Evolutionary conservation across 495 filamentous ascomycete species (phyloP).

Genomic region (Podospora appendiculata): DNA sequence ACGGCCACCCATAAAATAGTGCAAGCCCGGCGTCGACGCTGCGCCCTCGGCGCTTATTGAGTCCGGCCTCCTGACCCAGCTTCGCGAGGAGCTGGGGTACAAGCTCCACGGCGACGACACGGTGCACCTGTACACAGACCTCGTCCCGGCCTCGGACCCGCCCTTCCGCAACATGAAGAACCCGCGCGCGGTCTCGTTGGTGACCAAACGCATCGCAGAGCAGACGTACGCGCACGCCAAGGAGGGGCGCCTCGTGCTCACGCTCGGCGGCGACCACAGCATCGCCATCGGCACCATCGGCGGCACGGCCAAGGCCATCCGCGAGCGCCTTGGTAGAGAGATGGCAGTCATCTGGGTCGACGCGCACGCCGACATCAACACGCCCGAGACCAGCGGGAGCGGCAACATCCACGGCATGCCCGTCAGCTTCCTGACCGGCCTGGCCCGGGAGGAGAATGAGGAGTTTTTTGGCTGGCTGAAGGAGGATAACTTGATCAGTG

Average conservation of each 20-base stretch:
- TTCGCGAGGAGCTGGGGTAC: slow-evolving; percentile 80
- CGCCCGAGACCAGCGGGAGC: slow-evolving; percentile 78
- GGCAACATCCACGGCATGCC: slow-evolving; percentile 99
- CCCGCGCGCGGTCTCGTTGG: slow-evolving; percentile 77
- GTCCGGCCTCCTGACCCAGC: slow-evolving; percentile 75
- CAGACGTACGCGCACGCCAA: slow-evolving; percentile 86
- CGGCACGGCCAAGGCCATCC: slow-evolving; percentile 75
- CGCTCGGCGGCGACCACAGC: slow-evolving; percentile 90
- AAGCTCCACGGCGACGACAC: slow-evolving; percentile 75
- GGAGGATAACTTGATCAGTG: slow-evolving; percentile 47
- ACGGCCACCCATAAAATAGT: slow-evolving; percentile 38
- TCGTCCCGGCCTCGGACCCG: slow-evolving; percentile 67
- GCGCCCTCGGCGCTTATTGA: slow-evolving; percentile 88
- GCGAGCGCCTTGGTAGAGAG: slow-evolving; percentile 72
- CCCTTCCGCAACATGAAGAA: slow-evolving; percentile 88
- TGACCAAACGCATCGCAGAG: slow-evolving; percentile 69
- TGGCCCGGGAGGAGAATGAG: slow-evolving; percentile 63
- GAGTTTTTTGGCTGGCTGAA: slow-evolving; percentile 86
- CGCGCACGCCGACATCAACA: slow-evolving; percentile 96
- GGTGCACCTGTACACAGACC: slow-evolving; percentile 74
- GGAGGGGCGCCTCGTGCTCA: slow-evolving; percentile 81
- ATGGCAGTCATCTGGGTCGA: slow-evolving; percentile 98
- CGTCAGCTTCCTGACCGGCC: slow-evolving; percentile 80
- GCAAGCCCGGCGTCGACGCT: slow-evolving; percentile 87
- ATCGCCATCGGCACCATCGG: slow-evolving; percentile 92